Evolutionary conservation across 306 rosid genomes (phyloP), one percentile per base, ranked within the genome.

Genomic region (Cucurbita maxima): DNA sequence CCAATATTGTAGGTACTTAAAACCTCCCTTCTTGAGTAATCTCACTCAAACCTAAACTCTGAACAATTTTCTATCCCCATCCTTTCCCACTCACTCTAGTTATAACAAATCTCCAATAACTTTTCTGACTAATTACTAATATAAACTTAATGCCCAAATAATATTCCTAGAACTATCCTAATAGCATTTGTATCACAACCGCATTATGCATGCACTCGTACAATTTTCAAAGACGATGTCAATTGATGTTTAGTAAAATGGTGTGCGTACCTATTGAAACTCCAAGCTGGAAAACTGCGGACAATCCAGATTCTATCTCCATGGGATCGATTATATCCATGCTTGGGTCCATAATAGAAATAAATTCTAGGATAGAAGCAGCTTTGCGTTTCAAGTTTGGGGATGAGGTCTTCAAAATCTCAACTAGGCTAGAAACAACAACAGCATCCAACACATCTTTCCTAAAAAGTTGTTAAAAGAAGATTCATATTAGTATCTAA

Each of bases 321-420:
- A 75, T 78, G 7, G 86, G 74, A 45, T 74, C 67, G 76, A 83
- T 69, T 18, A 75, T 48, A 73, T 80, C 77, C 79, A 87, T 82
- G 70, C 85, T 77, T 75, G 86, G 90, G 79, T 88, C 93, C 67
- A 74, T 82, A 79, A 86, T 73, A 76, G 88, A 82, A 73, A 81
- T 84, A 76, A 88, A 93, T 81, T 93, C 96, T 0, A 93, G 93
- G 50, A 88, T 79, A 18, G 89, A 86, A 25, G 93, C 89, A 63
- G 96, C 96, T 82, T 90, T 90, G 76, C 80, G 83, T 79, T 93
- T 96, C 80, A 90, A 81, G 78, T 20, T 83, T 58, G 88, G 88
- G 40, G 85, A 68, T 59, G 91, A 80, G 43, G 83, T 76, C 85
- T 90, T 90, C 64, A 93, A 85, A 76, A 88, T 87, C 81, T 88